Base-by-base conservation (phyloP, 2,329 filamentous ascomycete species). In the Neofusicoccum parvum region DNA sequence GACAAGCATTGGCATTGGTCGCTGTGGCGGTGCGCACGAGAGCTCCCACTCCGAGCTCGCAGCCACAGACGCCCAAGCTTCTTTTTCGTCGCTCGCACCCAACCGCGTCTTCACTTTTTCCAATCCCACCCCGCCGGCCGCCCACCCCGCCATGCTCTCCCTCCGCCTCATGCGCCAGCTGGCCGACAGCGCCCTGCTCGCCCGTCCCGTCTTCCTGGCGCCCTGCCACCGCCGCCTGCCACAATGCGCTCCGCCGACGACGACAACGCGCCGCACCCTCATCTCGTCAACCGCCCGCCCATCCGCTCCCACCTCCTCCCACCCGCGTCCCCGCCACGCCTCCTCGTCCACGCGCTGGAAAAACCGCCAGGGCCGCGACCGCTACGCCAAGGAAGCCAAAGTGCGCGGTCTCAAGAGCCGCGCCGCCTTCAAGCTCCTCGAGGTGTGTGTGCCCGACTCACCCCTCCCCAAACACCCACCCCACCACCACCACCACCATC, bases 401-500 rank as follows among this genome's bases (percentile, higher is more conserved):
- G 88, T 96, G 2, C 85, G 91, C 70, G 90, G 90, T 0, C 80
- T 97, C 66, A 97, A 94, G 79, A 96, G 92, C 72, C 88, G 95
- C 68, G 95, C 95, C 32, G 95, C 94, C 0, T 97, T 95, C 78
- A 99, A 99, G 78, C 82, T 99, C 10, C 79, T 97, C 17, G 91
- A 97, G 83, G 92, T 92, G 74, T 37, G 37, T 23, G 56, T 56
- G 3, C 5, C 41, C 39, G 5, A 15, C 12, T 37, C 37, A 43
- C 37, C 5, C 39, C 39, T 36, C 5, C 23, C 10, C 32, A 27
- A 3, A 2, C 15, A 36, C 23, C 9, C 23, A 23, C 23, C 23
- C 23, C 23, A 23, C 23, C 23, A 23, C 3, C 20, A 23, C 3
- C 20, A 3, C 20, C 23, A 23, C 23, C 23, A 23, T 23, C 23